Evolutionary conservation across 352 stramenopile species (phyloP), one percentile per base, ranked within the genome.

Genomic region (Thalassiosira allenii): DNA sequence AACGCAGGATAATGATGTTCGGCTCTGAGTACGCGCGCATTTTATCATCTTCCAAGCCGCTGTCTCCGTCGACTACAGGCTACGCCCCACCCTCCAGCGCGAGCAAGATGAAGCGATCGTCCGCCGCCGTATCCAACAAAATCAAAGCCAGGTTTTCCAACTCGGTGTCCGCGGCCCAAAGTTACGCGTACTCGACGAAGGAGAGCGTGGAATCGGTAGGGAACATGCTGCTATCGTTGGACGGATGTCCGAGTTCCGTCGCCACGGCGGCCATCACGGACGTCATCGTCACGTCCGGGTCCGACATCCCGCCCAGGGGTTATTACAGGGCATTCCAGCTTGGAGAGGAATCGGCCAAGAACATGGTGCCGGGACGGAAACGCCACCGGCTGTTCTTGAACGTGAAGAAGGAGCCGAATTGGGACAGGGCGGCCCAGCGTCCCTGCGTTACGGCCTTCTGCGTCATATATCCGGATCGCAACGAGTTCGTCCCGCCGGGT

Each of bases 401-500:
- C 54, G 81, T 93, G 0, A 93, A 93, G 41, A 94, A 94, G 34
- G 90, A 94, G 79, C 78, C 78, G 4, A 91, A 86, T 68, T 94
- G 90, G 90, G 88, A 94, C 80, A 58, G 88, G 59, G 90, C 90
- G 37, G 88, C 86, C 29, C 90, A 94, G 64, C 61, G 90, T 41
- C 90, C 90, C 23, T 93, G 88, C 73, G 89, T 94, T 1, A 93
- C 89, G 2, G 85, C 87, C 29, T 62, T 94, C 25, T 83, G 80
- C 37, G 63, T 94, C 8, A 91, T 94, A 71, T 93, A 92, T 84
- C 90, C 90, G 25, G 83, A 93, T 69, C 53, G 82, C 37, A 89
- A 91, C 56, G 90, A 94, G 63, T 92, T 93, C 78, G 88, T 94
- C 17, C 90, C 90, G 17, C 90, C 87, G n/a, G 90, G 90, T 11